phyloP scores from a whole-genome alignment of 345 rosid species.

The Brassica incana region DNA sequence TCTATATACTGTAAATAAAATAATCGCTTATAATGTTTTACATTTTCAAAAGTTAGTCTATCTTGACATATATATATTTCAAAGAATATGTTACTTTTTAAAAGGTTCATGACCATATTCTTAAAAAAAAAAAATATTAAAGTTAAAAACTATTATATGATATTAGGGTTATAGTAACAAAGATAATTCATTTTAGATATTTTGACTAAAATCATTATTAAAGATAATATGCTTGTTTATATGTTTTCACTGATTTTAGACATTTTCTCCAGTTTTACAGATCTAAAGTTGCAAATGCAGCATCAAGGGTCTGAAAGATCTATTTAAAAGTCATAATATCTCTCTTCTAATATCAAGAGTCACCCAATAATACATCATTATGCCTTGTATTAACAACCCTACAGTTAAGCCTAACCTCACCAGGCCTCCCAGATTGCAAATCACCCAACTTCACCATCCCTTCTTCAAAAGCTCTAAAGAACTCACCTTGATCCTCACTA shows the following conservation, averaged over 20 bases:
- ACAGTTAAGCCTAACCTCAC: slow-evolving; percentile 73
- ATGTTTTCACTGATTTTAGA: background rate
- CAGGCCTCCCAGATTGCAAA: slow-evolving; percentile 62
- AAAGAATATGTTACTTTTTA: no score
- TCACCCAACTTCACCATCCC: slow-evolving; percentile 94
- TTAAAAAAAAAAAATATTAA: no score
- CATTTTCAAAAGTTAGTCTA: no score
- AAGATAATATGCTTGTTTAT: no score
- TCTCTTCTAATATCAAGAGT: background rate
- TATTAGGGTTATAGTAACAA: no score
- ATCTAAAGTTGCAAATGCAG: background rate
- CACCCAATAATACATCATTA: slow-evolving; percentile 16
- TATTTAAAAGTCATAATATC: background rate
- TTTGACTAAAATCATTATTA: no score
- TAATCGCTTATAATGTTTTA: no score
- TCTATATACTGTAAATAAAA: no score
- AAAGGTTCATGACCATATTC: no score
- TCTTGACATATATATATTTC: no score
- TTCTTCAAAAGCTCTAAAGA: slow-evolving; percentile 64
- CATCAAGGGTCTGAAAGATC: background rate
- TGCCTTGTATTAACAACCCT: slow-evolving; percentile 57
- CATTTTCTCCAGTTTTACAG: background rate
- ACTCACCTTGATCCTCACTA: slow-evolving; percentile 51
- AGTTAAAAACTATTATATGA: no score
- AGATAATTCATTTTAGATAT: no score